Evolutionary conservation across 2,329 filamentous ascomycete species (phyloP), one percentile per base, ranked within the genome.

Genomic region (Colletotrichum viniferum): DNA sequence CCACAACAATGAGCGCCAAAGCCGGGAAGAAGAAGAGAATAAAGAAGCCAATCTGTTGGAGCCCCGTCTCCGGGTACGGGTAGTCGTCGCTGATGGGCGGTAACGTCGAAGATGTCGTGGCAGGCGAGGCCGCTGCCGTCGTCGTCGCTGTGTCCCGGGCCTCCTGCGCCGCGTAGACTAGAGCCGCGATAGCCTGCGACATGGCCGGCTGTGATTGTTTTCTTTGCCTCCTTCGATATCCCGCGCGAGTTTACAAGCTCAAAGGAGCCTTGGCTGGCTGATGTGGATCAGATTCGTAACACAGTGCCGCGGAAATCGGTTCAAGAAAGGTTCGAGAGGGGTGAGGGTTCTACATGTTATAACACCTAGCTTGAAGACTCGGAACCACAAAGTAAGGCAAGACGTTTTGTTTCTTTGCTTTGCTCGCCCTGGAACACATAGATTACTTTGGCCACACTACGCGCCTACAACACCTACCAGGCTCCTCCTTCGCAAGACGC

Each of bases 1-100:
- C 73, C 48, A 76, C 73, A 1, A 76, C 34, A 16, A 76, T 38
- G 2, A 73, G 21, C 24, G 73, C 69, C 26, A 76, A 12, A 5
- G 34, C 34, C 12, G 73, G 73, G 8, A 76, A 76, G 48, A 76
- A 73, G 63, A 73, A 76, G 2, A 76, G 69, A 9, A 76, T 28
- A 5, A 73, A 69, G 63, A 76, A 73, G 1, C 69, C 69, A n/a
- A 55, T 34, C 10, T 73, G 73, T 4, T 73, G 69, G 8, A 76
- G 58, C 30, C 62, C 28, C 63, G 73, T 68, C 32, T 68, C 61
- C 28, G 73, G 73, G 26, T 76, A 76, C 7, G 32, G 56, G 58
- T 76, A 76, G 14, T 73, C 63, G 73, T 69, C 30, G 36, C 69
- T 64, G 30, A 76, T 9, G 34, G 73, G 69, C 12, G 73, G 69